phyloP scores from a whole-genome alignment of 176 grass and related monocot species.

The Canna indica region DNA sequence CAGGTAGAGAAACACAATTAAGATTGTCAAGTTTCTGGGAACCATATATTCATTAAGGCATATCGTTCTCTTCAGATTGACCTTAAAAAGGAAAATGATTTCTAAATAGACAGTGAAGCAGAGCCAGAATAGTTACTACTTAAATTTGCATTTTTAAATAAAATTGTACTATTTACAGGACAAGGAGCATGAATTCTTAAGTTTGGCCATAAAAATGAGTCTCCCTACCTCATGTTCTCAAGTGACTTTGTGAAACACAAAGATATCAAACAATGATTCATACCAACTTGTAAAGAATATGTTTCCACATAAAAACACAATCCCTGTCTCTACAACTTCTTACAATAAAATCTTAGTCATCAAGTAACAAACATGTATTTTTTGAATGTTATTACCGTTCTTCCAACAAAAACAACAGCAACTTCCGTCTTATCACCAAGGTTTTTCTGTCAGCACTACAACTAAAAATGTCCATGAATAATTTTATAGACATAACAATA shows the following conservation, averaged over 20 bases:
- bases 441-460: conserved; percentile 49
- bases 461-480: background rate
- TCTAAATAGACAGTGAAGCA: background rate
- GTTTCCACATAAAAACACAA: background rate
- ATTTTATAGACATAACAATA: background rate
- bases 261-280: background rate
- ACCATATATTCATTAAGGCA: background rate
- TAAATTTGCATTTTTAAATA: background rate
- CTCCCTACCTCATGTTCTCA: background rate
- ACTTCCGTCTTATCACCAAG: conserved; percentile 38
- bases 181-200: background rate
- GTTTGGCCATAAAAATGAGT: background rate
- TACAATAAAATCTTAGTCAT: background rate
- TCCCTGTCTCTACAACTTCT: background rate
- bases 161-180: background rate
- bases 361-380: background rate
- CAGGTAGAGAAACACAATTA: background rate
- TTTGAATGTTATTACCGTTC: conserved; percentile 33
- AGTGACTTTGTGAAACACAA: background rate
- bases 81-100: background rate
- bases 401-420: conserved; percentile 71
- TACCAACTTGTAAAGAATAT: background rate
- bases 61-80: background rate
- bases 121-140: background rate
- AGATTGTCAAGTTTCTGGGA: background rate